These are phyloP conservation scores for Lactarius hatsudake DNA, from an alignment of 768 basidiomycete genomes.

Conservation along the genomic window DNA sequence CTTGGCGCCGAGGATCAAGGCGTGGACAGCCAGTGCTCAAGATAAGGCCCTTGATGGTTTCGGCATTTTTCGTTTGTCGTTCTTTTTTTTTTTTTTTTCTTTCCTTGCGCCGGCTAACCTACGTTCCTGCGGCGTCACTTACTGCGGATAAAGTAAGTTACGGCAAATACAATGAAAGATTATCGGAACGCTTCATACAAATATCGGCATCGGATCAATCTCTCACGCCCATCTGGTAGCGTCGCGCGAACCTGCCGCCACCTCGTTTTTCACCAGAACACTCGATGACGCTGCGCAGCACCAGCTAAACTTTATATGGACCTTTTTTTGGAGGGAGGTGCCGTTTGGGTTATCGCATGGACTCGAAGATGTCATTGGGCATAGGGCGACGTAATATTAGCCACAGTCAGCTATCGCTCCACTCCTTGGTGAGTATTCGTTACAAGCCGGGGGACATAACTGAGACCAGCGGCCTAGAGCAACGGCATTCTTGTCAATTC, in stretches of 20 bases:
- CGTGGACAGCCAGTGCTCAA: not conserved
- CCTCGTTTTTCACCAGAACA: not conserved
- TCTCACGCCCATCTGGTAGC: not conserved
- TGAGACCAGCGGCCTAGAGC: not conserved
- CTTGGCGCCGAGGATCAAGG: not conserved
- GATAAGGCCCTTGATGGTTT: not conserved
- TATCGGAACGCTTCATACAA: not conserved
- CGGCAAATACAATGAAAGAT: not conserved
- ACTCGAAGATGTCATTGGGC: not conserved
- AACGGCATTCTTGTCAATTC: not conserved
- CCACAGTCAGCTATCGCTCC: not conserved
- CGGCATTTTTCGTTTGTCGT: not conserved
- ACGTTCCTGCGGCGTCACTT: not conserved
- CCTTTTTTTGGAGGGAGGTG: not conserved
- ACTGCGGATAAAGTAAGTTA: not conserved
- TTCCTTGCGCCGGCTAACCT: not conserved
- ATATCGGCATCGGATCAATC: not conserved
- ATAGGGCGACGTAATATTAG: not conserved
- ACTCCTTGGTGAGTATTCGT: not conserved
- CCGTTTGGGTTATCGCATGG: not conserved
- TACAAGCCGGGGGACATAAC: not conserved
- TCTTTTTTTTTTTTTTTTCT: not conserved
- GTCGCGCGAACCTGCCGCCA: not conserved
- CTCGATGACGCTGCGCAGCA: not conserved
- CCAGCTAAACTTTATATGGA: not conserved